phyloP scores from a whole-genome alignment of 176 grass and related monocot species.

The Eleusine coracana region DNA sequence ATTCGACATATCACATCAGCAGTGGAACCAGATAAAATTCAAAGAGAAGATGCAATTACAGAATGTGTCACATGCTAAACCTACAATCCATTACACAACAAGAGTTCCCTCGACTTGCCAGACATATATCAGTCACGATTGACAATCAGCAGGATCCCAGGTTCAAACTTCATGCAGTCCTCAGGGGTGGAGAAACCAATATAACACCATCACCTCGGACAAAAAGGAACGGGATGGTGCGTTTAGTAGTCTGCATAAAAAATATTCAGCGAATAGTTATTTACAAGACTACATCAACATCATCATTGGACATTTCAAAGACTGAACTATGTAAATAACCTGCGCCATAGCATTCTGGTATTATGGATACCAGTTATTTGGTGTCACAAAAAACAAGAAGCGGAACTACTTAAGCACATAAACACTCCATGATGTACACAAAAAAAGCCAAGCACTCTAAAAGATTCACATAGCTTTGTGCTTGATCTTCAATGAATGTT shows the following conservation, averaged over 20 bases:
- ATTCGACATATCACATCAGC: not conserved
- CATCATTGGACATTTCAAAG: not conserved
- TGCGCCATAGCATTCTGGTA: not conserved
- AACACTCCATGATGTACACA: no score
- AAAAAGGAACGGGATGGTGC: slow-evolving; percentile 94
- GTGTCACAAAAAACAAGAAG: not conserved
- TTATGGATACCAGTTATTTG: not conserved
- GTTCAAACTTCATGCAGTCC: slow-evolving; percentile 65
- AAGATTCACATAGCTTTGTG: no score
- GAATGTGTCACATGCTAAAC: slow-evolving; percentile 22
- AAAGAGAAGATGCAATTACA: not conserved
- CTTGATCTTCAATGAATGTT: not conserved
- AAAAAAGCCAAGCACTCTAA: not conserved
- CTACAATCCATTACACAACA: slow-evolving; percentile 26
- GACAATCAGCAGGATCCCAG: not conserved
- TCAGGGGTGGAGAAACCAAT: slow-evolving; percentile 88
- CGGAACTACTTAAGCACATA: not conserved
- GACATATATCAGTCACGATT: slow-evolving; percentile 6
- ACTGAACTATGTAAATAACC: not conserved
- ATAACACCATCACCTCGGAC: slow-evolving; percentile 98
- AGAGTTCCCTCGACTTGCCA: not conserved
- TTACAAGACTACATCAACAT: slow-evolving; percentile 7
- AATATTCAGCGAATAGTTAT: slow-evolving; percentile 15
- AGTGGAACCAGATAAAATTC: not conserved
- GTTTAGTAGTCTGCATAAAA: slow-evolving; percentile 68